Evolutionary conservation across 1,284 basidiomycete genomes (phyloP).

Genomic region (Baeospora myosura): DNA sequence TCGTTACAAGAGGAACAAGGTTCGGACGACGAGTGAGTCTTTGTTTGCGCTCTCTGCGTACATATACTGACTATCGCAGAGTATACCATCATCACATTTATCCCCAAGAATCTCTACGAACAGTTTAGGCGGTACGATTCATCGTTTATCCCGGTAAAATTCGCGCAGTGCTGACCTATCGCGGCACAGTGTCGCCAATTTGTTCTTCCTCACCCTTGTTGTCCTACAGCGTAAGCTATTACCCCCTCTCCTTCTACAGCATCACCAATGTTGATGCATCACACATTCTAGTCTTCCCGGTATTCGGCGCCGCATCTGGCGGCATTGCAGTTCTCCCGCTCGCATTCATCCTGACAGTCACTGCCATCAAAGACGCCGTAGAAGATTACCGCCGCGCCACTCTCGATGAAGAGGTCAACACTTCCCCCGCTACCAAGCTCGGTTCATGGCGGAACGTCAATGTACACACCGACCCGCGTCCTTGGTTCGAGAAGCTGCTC

Average conservation of each 20-base stretch:
- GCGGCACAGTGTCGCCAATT: slow-evolving; percentile 69
- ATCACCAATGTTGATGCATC: neutral
- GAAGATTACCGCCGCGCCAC: slow-evolving; percentile 88
- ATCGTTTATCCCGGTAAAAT: slow-evolving; percentile 12
- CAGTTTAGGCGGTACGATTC: slow-evolving; percentile 71
- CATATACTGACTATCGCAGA: slow-evolving; percentile 38
- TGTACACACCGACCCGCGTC: slow-evolving; percentile 71
- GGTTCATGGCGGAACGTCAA: slow-evolving; percentile 86
- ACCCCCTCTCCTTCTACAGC: neutral
- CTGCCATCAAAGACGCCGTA: slow-evolving; percentile 90
- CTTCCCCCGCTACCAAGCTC: slow-evolving; percentile 80
- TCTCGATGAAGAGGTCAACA: slow-evolving; percentile 90
- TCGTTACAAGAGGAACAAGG: slow-evolving; percentile 88
- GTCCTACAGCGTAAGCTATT: slow-evolving; percentile 66
- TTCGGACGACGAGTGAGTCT: slow-evolving; percentile 82
- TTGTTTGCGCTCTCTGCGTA: slow-evolving; percentile 6
- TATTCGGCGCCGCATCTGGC: slow-evolving; percentile 86
- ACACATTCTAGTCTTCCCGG: slow-evolving; percentile 70
- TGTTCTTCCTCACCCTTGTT: slow-evolving; percentile 86
- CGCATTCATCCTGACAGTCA: slow-evolving; percentile 81
- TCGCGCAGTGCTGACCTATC: slow-evolving; percentile 6
- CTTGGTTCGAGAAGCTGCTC: slow-evolving; percentile 68
- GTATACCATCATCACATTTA: slow-evolving; percentile 86
- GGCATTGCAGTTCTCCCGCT: slow-evolving; percentile 84
- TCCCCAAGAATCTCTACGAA: slow-evolving; percentile 91